Evolutionary conservation across 1,284 basidiomycete genomes (phyloP), one percentile per base, ranked within the genome.

Genomic region (Apiotrichum mycotoxinovorans): DNA sequence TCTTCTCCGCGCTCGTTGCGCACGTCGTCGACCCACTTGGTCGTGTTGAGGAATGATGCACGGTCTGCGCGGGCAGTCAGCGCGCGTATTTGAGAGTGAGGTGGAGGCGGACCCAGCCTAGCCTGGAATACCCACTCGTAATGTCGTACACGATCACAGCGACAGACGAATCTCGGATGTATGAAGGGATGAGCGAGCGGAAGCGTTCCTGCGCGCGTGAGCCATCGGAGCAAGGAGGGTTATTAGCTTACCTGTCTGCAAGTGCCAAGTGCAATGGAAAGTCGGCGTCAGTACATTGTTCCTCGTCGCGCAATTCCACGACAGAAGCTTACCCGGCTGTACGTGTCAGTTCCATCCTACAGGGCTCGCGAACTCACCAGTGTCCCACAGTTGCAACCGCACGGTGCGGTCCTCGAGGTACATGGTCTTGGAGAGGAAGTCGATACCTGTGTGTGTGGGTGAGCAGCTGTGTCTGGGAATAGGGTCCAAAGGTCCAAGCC

Each of bases 21-120:
- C 40, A 99, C 96, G 71, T 99, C 96, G 76, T 98, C 96, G 79
- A 99, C 95, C 96, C 96, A 99, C 79, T 98, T 98, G 38, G 89
- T 85, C 22, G 96, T 99, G 62, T 96, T 97, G 61, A 95, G 79
- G 84, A 98, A 99, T 22, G 93, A 97, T 65, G 89, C 87, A 44
- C 96, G 89, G 79, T 94, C 95, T 96, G 71, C 10, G 27, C 4
- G 17, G 15, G n/a, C 9, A 25, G 51, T 47, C 30, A 51, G 51
- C 42, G 33, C 4, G 22, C n/a, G n/a, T n/a, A n/a, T n/a, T n/a
- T n/a, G 30, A 25, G 35, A 22, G 42, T 33, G 44, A n/a, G n/a
- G 30, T 30, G 14, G 17, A 3, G 12, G 12, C 12, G 8, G 12
- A 18, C 54, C 22, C 23, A 15, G 57, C n/a, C n/a, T 38, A 3